Evolutionary conservation across 2,329 filamentous ascomycete species (phyloP).

Genomic region (Trichoderma polysporum): DNA sequence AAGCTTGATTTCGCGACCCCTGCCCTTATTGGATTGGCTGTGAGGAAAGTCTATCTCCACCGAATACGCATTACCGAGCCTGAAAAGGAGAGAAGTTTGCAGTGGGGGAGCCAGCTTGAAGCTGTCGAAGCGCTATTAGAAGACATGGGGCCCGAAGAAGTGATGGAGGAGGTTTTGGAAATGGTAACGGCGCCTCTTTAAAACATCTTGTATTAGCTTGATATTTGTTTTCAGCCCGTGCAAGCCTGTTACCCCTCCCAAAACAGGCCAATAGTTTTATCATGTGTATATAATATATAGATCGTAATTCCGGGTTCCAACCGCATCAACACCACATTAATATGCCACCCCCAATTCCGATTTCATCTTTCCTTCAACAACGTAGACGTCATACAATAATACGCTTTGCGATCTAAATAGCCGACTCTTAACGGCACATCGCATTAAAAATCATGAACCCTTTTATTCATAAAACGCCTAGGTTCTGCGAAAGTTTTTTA

Average conservation of each 20-base stretch:
- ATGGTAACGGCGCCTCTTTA: constrained; percentile 54
- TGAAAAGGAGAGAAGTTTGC: constrained; percentile 78
- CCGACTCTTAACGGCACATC: background rate
- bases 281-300: background rate
- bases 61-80: constrained; percentile 69
- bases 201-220: constrained; percentile 32
- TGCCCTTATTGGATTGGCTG: constrained; percentile 77
- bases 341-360: background rate
- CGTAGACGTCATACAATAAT: constrained; percentile 1
- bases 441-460: background rate
- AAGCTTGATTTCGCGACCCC: constrained; percentile 78
- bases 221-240: constrained; percentile 21
- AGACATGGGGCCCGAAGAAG: constrained; percentile 58
- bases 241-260: background rate
- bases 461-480: constrained; percentile 20
- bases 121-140: constrained; percentile 68
- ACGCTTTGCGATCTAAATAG: background rate
- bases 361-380: background rate
- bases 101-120: constrained; percentile 81
- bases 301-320: constrained; percentile 15
- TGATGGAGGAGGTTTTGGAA: constrained; percentile 63
- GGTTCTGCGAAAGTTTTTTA: constrained; percentile 36
- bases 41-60: constrained; percentile 84
- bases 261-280: background rate
- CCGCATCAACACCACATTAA: constrained; percentile 16